Conservation (phyloP, 164 flowering plant species). For the Hamamelis virginiana region DNA sequence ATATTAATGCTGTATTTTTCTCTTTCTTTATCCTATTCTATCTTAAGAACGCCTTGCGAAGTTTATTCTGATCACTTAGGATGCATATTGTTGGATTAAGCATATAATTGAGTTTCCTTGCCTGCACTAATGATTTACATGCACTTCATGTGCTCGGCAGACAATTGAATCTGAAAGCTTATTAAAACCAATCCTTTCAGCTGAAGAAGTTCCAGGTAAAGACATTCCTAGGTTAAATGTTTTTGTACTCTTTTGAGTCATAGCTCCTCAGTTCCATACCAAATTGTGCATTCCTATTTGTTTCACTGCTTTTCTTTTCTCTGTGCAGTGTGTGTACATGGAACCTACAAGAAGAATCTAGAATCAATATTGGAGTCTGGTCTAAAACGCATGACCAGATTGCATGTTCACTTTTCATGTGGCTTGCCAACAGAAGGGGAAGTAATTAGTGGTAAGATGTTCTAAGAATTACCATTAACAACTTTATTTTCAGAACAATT, state of each 20-base stretch:
- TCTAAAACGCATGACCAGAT: constrained; percentile 81
- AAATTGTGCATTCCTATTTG: neutral
- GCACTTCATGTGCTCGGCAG: constrained; percentile 35
- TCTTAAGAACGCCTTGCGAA: too few species aligned
- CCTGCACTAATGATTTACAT: neutral
- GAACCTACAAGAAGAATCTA: constrained; percentile 78
- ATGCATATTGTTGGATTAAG: neutral
- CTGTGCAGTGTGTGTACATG: constrained; percentile 89
- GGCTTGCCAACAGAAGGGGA: constrained; percentile 82
- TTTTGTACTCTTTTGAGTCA: neutral
- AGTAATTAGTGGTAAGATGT: constrained; percentile 78
- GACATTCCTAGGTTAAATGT: neutral
- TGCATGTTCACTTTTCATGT: constrained; percentile 89
- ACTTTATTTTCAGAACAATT: neutral
- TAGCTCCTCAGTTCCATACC: neutral
- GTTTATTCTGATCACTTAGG: neutral
- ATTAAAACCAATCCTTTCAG: constrained; percentile 72
- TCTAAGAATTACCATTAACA: neutral
- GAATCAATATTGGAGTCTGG: constrained; percentile 80
- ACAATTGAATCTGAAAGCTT: constrained; percentile 78
- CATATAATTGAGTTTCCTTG: neutral
- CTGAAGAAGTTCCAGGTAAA: constrained; percentile 78
- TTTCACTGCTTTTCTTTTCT: neutral
- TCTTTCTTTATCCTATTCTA: too few species aligned
- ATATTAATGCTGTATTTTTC: neutral